Evolutionary conservation across 345 rosid genomes (phyloP).

Genomic region (Cardamine occulta): DNA sequence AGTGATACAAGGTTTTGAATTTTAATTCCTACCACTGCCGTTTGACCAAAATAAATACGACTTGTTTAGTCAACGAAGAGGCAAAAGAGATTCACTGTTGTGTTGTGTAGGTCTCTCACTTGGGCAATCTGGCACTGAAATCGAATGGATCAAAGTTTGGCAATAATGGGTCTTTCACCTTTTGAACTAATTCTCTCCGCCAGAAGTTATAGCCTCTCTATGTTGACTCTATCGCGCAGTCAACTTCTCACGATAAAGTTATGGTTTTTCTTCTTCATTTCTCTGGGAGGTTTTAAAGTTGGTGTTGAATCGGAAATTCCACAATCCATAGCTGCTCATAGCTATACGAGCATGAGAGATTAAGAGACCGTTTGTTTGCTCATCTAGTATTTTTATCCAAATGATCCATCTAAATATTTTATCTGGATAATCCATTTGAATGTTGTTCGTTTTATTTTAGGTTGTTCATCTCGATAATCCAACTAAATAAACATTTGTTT

Average conservation of each 20-base stretch:
- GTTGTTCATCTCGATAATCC: no score
- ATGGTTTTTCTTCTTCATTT: not conserved
- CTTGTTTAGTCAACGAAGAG: not conserved
- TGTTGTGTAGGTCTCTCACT: not conserved
- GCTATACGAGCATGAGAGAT: not conserved
- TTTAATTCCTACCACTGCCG: not conserved
- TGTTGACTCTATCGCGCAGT: not conserved
- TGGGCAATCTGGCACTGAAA: constrained; percentile 3
- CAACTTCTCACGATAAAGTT: not conserved
- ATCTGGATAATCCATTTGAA: no score
- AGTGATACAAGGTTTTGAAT: not conserved
- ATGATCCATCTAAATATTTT: no score
- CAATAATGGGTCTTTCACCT: not conserved
- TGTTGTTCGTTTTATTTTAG: no score
- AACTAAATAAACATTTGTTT: no score
- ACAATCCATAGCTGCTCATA: not conserved
- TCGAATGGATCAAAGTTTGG: not conserved
- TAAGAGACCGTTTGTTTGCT: no score
- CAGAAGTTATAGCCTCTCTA: not conserved
- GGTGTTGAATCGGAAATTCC: no score
- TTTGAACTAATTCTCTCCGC: not conserved
- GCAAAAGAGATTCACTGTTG: not conserved
- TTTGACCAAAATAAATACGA: not conserved
- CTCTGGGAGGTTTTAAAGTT: no score
- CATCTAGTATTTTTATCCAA: no score